Evolutionary conservation across 2,329 filamentous ascomycete species (phyloP).

Genomic region (Clarireedia sp.): DNA sequence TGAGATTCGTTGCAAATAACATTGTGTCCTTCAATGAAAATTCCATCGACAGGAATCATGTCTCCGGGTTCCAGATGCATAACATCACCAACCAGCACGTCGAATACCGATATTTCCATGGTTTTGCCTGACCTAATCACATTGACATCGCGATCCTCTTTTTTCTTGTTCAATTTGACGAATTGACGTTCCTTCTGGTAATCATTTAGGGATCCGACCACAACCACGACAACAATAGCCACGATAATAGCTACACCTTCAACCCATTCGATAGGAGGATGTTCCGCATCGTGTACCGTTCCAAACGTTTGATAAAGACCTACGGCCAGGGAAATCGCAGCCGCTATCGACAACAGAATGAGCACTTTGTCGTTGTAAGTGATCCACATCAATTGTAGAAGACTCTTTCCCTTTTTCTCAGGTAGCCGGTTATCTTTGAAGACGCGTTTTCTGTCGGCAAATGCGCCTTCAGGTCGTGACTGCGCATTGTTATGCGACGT

Average conservation of each 20-base stretch:
- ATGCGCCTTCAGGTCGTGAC: constrained; percentile 28
- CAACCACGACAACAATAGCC: constrained; percentile 67
- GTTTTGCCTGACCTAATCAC: constrained; percentile 68
- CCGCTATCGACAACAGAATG: constrained; percentile 62
- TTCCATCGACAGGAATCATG: constrained; percentile 63
- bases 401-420: constrained; percentile 59
- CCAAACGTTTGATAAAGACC: constrained; percentile 67
- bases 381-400: constrained; percentile 66
- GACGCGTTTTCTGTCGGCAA: constrained; percentile 58
- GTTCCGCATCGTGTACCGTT: constrained; percentile 38
- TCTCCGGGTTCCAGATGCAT: constrained; percentile 67
- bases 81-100: constrained; percentile 67
- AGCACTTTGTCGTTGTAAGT: constrained; percentile 77
- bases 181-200: constrained; percentile 79
- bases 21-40: constrained; percentile 58
- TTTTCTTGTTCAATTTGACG: constrained; percentile 72
- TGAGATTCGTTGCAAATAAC: constrained; percentile 68
- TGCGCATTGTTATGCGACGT: neutral
- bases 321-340: constrained; percentile 64
- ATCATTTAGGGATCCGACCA: constrained; percentile 71
- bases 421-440: constrained; percentile 63
- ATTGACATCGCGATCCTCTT: constrained; percentile 67
- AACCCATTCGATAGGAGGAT: constrained; percentile 63
- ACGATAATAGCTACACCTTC: constrained; percentile 74
- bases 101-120: constrained; percentile 60